Percentiles rank a stretch among this genome's conserved stretches.
Conservation (phyloP, 2,329 filamentous ascomycete genomes). For the Xylaria sp. region DNA sequence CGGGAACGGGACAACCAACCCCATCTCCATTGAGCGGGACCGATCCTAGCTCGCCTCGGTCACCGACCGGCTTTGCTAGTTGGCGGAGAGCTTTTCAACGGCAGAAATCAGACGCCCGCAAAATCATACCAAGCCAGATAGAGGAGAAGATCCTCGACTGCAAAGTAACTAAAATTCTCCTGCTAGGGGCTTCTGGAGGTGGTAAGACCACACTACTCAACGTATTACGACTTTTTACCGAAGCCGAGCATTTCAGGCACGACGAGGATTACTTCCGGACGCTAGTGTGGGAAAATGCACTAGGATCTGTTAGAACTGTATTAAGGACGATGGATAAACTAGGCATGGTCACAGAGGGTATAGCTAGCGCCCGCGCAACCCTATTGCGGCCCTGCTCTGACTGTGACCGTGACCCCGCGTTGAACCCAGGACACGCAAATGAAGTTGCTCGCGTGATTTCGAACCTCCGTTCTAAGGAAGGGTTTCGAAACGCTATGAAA, state of each 20-base stretch:
- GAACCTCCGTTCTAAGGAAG: neutral
- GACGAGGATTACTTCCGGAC: slow-evolving; percentile 1
- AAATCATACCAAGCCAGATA: neutral
- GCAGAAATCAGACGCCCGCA: neutral
- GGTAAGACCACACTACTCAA: slow-evolving; percentile 30
- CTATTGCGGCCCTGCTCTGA: neutral
- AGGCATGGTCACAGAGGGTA: neutral
- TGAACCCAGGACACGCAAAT: slow-evolving; percentile 4
- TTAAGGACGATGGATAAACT: slow-evolving; percentile 14
- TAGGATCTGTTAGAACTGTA: slow-evolving; percentile 15
- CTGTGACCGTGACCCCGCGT: slow-evolving; percentile 6
- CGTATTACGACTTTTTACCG: neutral
- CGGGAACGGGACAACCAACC: too few species aligned
- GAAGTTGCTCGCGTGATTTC: slow-evolving; percentile 14
- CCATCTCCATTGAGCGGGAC: too few species aligned
- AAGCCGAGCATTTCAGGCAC: neutral
- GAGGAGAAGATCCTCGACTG: neutral
- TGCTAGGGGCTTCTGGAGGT: slow-evolving; percentile 25
- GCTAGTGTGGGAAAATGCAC: slow-evolving; percentile 21
- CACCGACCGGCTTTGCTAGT: too few species aligned
- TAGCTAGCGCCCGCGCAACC: neutral
- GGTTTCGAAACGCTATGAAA: neutral
- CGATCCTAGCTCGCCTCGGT: too few species aligned
- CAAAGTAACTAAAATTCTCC: slow-evolving; percentile 20
- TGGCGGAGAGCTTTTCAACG: neutral